These are phyloP conservation scores for Eucalyptus tenuipes DNA, from an alignment of 345 rosid genomes.

Conservation along the genomic window DNA sequence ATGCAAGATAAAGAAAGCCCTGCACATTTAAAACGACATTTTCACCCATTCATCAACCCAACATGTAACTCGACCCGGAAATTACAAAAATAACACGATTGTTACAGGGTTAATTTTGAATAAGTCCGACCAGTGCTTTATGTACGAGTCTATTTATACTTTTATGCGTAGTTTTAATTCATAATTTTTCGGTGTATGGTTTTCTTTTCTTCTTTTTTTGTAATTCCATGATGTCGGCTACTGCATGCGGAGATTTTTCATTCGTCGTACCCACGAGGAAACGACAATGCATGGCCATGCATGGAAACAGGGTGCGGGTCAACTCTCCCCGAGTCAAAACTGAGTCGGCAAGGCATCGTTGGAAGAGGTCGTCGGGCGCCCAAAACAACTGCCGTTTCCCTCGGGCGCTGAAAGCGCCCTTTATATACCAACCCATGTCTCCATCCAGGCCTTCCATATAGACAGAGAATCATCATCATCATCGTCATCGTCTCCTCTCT, in stretches of 20 bases:
- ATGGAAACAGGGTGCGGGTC: background rate
- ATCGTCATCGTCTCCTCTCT: background rate
- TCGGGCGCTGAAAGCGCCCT: background rate
- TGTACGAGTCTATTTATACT: background rate
- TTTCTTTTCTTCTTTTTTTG: background rate
- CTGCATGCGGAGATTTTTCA: background rate
- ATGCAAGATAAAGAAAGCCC: background rate
- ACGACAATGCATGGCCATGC: background rate
- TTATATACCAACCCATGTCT: background rate
- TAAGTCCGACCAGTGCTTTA: background rate
- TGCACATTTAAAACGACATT: background rate
- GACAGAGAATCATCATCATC: background rate
- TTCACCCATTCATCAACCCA: background rate
- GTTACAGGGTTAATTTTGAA: background rate
- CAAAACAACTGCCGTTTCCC: background rate
- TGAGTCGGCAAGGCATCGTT: background rate
- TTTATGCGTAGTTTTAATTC: background rate
- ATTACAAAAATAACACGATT: too few species aligned
- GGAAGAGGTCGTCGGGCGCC: background rate
- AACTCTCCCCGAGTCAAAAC: background rate
- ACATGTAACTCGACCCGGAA: too few species aligned
- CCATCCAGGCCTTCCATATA: background rate
- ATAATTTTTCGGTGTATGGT: background rate
- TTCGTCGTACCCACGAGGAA: background rate
- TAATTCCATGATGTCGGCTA: background rate